A percentile compares a stretch with the other conserved stretches of the same genome.
These are phyloP conservation scores for Solanum commersonii DNA, from an alignment of 257 asterid species.

Conservation along the genomic window DNA sequence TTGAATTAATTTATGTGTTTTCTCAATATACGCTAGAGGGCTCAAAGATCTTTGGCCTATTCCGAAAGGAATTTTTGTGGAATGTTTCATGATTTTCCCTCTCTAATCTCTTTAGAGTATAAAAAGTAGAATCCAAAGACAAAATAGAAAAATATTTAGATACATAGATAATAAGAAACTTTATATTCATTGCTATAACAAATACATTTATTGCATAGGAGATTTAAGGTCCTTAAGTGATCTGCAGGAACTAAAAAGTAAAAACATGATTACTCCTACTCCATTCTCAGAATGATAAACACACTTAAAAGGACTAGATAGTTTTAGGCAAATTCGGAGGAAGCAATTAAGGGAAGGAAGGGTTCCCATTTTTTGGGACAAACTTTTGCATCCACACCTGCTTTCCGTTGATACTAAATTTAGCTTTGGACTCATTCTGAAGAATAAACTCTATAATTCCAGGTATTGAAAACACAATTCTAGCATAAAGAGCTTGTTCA, in stretches of 20 bases:
- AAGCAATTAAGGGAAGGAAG: neutral
- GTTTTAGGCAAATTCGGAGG: neutral
- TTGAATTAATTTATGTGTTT: too few species aligned
- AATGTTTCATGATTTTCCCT: neutral
- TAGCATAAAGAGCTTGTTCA: slow-evolving; percentile 52
- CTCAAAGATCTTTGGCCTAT: neutral
- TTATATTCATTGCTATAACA: neutral
- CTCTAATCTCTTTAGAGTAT: neutral
- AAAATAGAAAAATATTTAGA: neutral
- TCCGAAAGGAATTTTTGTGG: neutral
- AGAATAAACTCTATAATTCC: slow-evolving; percentile 22
- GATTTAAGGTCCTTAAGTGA: neutral
- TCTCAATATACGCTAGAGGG: neutral
- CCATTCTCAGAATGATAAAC: neutral
- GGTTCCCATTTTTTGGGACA: slow-evolving; percentile 3
- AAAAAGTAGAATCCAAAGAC: neutral
- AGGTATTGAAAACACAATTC: slow-evolving; percentile 23
- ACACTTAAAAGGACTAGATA: neutral
- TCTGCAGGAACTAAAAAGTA: neutral
- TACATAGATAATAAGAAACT: neutral
- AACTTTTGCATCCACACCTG: slow-evolving; percentile 57
- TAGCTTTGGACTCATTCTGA: slow-evolving; percentile 34
- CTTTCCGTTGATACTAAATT: slow-evolving; percentile 48
- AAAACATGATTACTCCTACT: neutral
- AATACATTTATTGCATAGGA: neutral